A percentile compares a stretch with the other conserved stretches of the same genome.
Conservation (phyloP, 768 basidiomycete genomes). For the Podaxis mareebaensis region DNA sequence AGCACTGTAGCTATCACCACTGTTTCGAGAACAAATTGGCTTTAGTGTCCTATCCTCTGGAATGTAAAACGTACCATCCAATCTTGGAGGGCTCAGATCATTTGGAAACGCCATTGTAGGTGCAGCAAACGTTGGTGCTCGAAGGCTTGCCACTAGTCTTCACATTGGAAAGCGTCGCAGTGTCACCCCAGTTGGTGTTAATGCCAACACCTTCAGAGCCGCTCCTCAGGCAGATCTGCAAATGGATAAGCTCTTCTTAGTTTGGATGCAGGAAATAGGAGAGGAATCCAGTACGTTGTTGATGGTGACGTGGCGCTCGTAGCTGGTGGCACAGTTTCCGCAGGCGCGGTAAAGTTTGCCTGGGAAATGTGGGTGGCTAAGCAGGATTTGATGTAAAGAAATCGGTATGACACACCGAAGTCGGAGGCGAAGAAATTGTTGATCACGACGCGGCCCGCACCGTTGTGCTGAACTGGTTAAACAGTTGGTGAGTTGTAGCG, state of each 20-base stretch:
- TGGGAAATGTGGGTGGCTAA: neutral
- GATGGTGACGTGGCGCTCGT: slow-evolving; percentile 27
- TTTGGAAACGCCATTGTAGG: slow-evolving; percentile 24
- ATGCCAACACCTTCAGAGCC: slow-evolving; percentile 28
- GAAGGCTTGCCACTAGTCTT: slow-evolving; percentile 29
- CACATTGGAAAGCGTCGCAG: slow-evolving; percentile 25
- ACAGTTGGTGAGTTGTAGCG: neutral
- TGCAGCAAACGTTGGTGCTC: slow-evolving; percentile 27
- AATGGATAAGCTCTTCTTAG: neutral
- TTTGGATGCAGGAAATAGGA: too few species aligned
- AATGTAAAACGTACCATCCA: slow-evolving; percentile 24
- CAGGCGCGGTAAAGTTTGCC: slow-evolving; percentile 31
- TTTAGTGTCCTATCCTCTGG: neutral
- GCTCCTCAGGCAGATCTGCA: slow-evolving; percentile 23
- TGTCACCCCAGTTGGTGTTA: slow-evolving; percentile 31
- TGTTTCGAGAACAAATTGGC: neutral
- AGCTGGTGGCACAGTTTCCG: slow-evolving; percentile 27
- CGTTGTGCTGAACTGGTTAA: slow-evolving; percentile 29
- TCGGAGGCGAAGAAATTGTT: slow-evolving; percentile 28
- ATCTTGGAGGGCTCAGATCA: slow-evolving; percentile 30
- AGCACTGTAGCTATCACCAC: slow-evolving; percentile 25
- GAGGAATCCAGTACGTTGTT: slow-evolving; percentile 22
- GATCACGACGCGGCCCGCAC: slow-evolving; percentile 26
- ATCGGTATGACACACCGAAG: slow-evolving; percentile 22
- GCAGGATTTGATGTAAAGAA: neutral